These are phyloP conservation scores for Epichloe coenophiala DNA, from an alignment of 2,329 filamentous ascomycete genomes.

Conservation along the genomic window DNA sequence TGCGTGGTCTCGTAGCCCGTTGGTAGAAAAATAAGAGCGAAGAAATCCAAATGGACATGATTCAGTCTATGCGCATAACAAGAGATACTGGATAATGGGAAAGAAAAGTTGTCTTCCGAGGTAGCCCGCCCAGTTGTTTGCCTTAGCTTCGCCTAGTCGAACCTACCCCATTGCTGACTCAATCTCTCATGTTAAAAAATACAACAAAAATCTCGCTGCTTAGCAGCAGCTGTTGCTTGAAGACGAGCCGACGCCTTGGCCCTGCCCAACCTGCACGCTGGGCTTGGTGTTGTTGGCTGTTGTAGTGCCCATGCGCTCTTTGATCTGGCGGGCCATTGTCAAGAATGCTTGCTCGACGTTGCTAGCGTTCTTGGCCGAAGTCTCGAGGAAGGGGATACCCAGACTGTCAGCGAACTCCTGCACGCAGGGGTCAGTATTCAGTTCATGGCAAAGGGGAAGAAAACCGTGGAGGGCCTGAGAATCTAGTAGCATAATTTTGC, in stretches of 20 bases:
- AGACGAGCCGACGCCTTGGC: constrained; percentile 82
- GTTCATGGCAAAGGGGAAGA: background rate
- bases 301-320: constrained; percentile 98
- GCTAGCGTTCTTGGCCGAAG: constrained; percentile 97
- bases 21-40: constrained; percentile 4
- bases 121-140: constrained; percentile 17
- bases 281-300: constrained; percentile 96
- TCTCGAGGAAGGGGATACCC: constrained; percentile 98
- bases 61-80: constrained; percentile 24
- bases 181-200: background rate
- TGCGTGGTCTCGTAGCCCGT: constrained; percentile 6
- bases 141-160: constrained; percentile 11
- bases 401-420: constrained; percentile 98
- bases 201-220: constrained; percentile 16
- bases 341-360: constrained; percentile 99
- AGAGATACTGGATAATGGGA: constrained; percentile 13
- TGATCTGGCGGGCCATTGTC: constrained; percentile 99
- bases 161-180: constrained; percentile 2
- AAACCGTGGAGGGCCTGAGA: too few relatives aligned
- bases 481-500: background rate
- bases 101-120: constrained; percentile 12
- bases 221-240: constrained; percentile 87
- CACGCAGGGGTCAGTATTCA: constrained; percentile 10
- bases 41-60: constrained; percentile 20
- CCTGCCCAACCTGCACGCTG: constrained; percentile 88